A percentile compares a stretch with the other conserved stretches of the same genome.
Evolutionary conservation across 495 filamentous ascomycete species (phyloP).

Genomic region (Trichoderma orchidacearum): DNA sequence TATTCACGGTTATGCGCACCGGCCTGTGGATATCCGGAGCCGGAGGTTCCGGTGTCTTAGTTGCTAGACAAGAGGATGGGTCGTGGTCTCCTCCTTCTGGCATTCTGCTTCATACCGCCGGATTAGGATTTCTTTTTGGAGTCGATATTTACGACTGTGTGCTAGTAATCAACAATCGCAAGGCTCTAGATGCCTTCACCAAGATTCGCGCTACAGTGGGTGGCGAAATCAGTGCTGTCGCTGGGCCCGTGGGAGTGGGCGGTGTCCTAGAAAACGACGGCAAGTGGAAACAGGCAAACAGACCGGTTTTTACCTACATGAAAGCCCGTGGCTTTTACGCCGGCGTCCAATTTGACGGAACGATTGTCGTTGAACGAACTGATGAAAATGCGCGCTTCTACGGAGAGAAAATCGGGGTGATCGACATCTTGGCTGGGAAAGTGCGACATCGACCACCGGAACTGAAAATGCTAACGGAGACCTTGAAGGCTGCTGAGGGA

Average conservation of each 20-base stretch:
- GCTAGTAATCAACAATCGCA: conserved; percentile 59
- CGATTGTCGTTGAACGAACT: conserved; percentile 62
- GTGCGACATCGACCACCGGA: conserved; percentile 13
- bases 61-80: conserved; percentile 55
- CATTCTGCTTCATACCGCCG: conserved; percentile 65
- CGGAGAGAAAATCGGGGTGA: conserved; percentile 42
- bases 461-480: not conserved
- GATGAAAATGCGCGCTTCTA: conserved; percentile 74
- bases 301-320: conserved; percentile 67
- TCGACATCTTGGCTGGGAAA: conserved; percentile 56
- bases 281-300: conserved; percentile 2
- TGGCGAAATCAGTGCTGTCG: conserved; percentile 57
- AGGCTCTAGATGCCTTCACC: conserved; percentile 62
- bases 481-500: conserved; percentile 32
- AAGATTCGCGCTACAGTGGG: conserved; percentile 58
- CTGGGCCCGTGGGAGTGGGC: conserved; percentile 61
- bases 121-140: conserved; percentile 63
- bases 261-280: conserved; percentile 24
- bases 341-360: conserved; percentile 66
- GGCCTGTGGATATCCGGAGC: conserved; percentile 64
- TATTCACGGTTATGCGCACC: conserved; percentile 76
- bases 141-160: conserved; percentile 80
- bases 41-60: conserved; percentile 58
- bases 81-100: conserved; percentile 68
- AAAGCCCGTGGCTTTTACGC: conserved; percentile 71